Evolutionary conservation across 345 rosid species (phyloP), one percentile per base, ranked within the genome.

Genomic region (Heritiera littoralis): DNA sequence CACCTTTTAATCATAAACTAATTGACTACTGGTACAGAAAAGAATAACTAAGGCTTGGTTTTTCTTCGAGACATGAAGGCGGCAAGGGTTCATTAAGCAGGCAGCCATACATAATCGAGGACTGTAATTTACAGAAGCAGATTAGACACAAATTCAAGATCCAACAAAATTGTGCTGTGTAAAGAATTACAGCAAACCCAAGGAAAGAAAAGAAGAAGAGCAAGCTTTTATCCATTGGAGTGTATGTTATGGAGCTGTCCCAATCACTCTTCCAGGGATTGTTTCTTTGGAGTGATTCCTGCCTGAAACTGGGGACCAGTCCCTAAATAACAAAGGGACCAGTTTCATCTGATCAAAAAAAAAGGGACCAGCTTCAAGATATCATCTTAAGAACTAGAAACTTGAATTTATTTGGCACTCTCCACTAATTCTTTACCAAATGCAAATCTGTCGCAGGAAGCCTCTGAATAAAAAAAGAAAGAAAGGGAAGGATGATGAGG

Each of bases 221-320:
- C 77, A 6, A 63, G n/a, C 7, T 28, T 78, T 75, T 82, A 40
- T 68, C 79, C 64, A 66, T 61, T 54, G 38, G 38, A 35, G 38
- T 56, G 66, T 59, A 75, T 68, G 49, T 45, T 67, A 74, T 66
- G 49, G 81, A 38, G 71, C 64, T 78, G 72, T 79, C 63, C 54
- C 74, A 30, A 73, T 49, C 74, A 72, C 77, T 18, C 73, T 61
- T 65, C 48, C 51, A 43, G 41, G 41, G 11, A 23, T 18, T 58
- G 68, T 75, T 74, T 74, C 56, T 64, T 79, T 61, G 76, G 52
- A 80, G 60, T 9, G 72, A 58, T 46, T 69, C 66, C 75, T 61
- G 56, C 15, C 35, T 51, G 40, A 75, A 75, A 61, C 56, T 52
- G 72, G 73, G 79, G 79, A 78, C 81, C 84, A 78, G 20, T 60